phyloP scores from a whole-genome alignment of 495 filamentous ascomycete species.

The Talaromyces nanjingensis region DNA sequence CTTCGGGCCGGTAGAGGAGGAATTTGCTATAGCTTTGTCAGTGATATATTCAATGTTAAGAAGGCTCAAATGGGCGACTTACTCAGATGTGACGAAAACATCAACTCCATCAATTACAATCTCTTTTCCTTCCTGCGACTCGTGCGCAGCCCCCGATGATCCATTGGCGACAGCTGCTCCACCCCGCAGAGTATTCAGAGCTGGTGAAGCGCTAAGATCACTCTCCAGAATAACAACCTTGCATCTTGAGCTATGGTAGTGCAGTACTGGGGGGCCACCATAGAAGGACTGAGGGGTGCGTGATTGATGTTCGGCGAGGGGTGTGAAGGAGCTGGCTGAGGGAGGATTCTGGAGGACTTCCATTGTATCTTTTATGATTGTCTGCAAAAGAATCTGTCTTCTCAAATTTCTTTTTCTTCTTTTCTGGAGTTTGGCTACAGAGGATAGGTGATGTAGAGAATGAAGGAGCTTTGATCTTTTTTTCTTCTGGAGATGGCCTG shows the following conservation, averaged over 20 bases:
- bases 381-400: background rate
- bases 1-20: conserved; percentile 58
- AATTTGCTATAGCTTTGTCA: conserved; percentile 50
- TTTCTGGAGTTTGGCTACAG: background rate
- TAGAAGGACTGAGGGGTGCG: conserved; percentile 82
- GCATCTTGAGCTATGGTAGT: conserved; percentile 60
- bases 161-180: conserved; percentile 15
- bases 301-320: conserved; percentile 71
- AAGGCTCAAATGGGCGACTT: conserved; percentile 17
- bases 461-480: conserved; percentile 1
- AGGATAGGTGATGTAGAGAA: background rate
- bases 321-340: conserved; percentile 52
- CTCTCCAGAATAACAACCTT: conserved; percentile 47
- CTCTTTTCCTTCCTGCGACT: conserved; percentile 23
- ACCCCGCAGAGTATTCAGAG: conserved; percentile 24
- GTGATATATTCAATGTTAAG: background rate
- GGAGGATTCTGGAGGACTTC: conserved; percentile 45
- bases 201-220: conserved; percentile 29
- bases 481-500: background rate
- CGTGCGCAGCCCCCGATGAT: conserved; percentile 3
- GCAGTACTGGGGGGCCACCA: conserved; percentile 68
- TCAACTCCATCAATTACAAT: conserved; percentile 49
- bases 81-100: conserved; percentile 76
- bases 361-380: conserved; percentile 21
- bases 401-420: background rate